A percentile compares a stretch with the other conserved stretches of the same genome.
Conservation (phyloP, 2,329 filamentous ascomycete genomes). For the Tolypocladium pustulatum region DNA sequence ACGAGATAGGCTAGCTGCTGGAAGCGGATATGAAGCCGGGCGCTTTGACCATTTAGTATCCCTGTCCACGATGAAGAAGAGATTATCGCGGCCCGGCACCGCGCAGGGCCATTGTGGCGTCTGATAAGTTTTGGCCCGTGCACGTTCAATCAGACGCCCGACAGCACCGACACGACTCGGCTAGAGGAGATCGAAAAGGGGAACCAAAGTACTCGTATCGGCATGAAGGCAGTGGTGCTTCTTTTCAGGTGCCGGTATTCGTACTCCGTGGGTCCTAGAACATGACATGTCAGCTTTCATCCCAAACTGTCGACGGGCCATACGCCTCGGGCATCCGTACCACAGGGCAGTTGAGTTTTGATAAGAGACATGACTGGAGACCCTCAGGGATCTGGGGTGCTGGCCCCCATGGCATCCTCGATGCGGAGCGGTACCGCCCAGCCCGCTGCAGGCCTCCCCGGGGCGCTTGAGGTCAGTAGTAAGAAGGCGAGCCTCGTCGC, state of each 20-base stretch:
- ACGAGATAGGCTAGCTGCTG: background rate
- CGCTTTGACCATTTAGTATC: background rate
- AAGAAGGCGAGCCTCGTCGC: background rate
- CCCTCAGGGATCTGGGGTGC: no score
- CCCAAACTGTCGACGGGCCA: background rate
- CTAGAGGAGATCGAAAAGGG: background rate
- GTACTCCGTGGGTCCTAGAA: background rate
- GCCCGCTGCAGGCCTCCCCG: no score
- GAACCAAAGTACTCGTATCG: background rate
- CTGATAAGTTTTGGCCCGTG: background rate
- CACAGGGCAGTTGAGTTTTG: background rate
- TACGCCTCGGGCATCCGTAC: background rate
- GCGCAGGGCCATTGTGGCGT: background rate
- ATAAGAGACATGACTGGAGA: no score
- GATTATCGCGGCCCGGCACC: no score
- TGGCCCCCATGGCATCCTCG: no score
- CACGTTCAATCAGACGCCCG: background rate
- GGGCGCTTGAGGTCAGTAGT: no score
- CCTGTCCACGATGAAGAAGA: background rate
- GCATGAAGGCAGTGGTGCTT: no score
- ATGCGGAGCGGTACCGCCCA: no score
- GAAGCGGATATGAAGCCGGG: background rate
- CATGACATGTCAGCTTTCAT: background rate
- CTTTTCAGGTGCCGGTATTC: no score
- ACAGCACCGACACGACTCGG: background rate